Conservation (phyloP, 768 basidiomycete species). For the Fibroporia radiculosa region DNA sequence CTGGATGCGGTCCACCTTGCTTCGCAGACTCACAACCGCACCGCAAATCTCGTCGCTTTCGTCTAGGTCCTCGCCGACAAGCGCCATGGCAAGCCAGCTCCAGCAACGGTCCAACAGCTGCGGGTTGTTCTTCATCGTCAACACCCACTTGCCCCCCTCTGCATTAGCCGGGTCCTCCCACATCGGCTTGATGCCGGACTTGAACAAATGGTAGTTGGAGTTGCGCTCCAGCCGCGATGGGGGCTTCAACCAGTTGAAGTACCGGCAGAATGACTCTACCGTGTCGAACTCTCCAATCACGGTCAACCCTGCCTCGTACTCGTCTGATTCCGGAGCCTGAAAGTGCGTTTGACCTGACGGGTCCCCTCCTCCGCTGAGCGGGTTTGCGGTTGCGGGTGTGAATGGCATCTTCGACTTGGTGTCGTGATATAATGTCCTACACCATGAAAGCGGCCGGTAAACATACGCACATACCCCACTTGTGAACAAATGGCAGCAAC, state of each 20-base stretch:
- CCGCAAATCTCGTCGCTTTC: conserved; percentile 77
- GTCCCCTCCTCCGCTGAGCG: conserved; percentile 7
- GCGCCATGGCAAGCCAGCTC: conserved; percentile 85
- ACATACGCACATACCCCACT: no score
- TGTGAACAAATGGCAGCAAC: no score
- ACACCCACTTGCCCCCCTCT: conserved; percentile 89
- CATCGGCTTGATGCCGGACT: conserved; percentile 91
- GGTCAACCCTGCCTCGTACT: conserved; percentile 82
- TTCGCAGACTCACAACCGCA: conserved; percentile 79
- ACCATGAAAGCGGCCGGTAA: no score
- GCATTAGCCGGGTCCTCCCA: conserved; percentile 95
- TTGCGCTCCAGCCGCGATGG: conserved; percentile 84
- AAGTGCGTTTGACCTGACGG: conserved; percentile 20
- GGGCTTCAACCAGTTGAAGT: conserved; percentile 91
- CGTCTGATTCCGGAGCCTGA: conserved; percentile 50
- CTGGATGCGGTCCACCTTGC: conserved; percentile 86
- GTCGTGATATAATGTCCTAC: conserved; percentile 88
- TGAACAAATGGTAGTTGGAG: conserved; percentile 95
- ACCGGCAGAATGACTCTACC: conserved; percentile 84
- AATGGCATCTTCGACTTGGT: conserved; percentile 66
- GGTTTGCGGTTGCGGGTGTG: conserved; percentile 32
- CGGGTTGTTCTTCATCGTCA: conserved; percentile 86
- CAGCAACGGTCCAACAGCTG: conserved; percentile 78
- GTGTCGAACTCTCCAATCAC: conserved; percentile 87
- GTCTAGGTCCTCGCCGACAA: conserved; percentile 70